Conservation (phyloP, 148 eudicot species). For the Selenicereus undatus region DNA sequence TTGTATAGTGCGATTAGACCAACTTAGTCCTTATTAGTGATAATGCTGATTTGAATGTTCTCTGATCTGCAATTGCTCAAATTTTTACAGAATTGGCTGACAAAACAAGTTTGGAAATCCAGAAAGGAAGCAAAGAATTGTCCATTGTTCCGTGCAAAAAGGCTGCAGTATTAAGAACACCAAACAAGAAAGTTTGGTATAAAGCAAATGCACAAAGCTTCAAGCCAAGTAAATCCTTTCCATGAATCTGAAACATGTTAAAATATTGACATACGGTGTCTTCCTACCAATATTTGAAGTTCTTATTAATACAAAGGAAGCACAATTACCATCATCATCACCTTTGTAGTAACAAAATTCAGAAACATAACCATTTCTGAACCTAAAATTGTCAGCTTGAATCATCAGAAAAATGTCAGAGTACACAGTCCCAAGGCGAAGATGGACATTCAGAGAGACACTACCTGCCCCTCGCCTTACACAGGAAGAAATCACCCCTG, state of each 20-base stretch:
- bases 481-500: slow-evolving; percentile 42
- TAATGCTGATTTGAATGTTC: neutral
- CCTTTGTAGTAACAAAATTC: neutral
- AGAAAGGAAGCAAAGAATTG: slow-evolving; percentile 30
- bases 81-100: neutral
- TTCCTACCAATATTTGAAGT: neutral
- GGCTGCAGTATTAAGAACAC: neutral
- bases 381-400: neutral
- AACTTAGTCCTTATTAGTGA: neutral
- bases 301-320: slow-evolving; percentile 3
- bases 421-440: slow-evolving; percentile 1
- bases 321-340: slow-evolving; percentile 1
- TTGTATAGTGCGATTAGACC: neutral
- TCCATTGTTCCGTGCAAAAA: slow-evolving; percentile 14
- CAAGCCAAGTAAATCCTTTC: slow-evolving; percentile 29
- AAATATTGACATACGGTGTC: slow-evolving; percentile 1
- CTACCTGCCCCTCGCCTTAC: slow-evolving; percentile 12
- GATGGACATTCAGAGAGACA: slow-evolving; percentile 16
- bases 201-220: slow-evolving; percentile 25
- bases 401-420: slow-evolving; percentile 22
- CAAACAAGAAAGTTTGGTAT: slow-evolving; percentile 24
- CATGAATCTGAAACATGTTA: neutral
- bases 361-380: neutral
- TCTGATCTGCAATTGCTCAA: neutral
- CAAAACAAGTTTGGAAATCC: slow-evolving; percentile 10